These are phyloP conservation scores for Pelagophyceae sp. DNA, from an alignment of 352 stramenopile species.

Conservation along the genomic window DNA sequence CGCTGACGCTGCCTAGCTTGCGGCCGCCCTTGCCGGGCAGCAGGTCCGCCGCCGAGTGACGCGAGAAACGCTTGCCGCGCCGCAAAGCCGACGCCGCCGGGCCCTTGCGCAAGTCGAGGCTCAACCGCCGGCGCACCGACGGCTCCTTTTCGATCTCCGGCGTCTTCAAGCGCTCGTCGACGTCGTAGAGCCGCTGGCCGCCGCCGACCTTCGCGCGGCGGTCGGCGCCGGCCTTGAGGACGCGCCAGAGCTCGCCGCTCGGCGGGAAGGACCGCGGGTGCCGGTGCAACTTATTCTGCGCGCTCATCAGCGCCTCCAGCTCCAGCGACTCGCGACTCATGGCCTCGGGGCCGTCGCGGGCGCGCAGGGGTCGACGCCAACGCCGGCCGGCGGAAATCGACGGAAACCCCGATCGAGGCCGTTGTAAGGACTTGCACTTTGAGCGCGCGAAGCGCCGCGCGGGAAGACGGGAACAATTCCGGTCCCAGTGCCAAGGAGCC, in stretches of 20 bases:
- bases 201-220: neutral
- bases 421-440: too few species aligned
- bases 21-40: too few species aligned
- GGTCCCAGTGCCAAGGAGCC: too few species aligned
- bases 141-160: neutral
- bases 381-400: too few species aligned
- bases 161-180: constrained; percentile 1
- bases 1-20: neutral
- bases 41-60: too few species aligned
- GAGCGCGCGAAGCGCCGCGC: too few species aligned
- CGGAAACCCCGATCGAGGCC: too few species aligned
- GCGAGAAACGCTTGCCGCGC: neutral
- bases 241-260: neutral
- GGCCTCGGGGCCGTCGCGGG: too few species aligned
- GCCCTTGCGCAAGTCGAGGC: neutral
- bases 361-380: too few species aligned
- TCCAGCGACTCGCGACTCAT: too few species aligned
- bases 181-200: constrained; percentile 1
- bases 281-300: neutral
- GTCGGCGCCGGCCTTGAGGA: neutral
- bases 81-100: neutral
- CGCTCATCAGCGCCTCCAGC: too few species aligned
- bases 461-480: too few species aligned
- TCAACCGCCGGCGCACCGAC: neutral
- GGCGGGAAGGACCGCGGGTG: constrained; percentile 5